phyloP scores from a whole-genome alignment of 306 rosid species.

The Cicer cuneatum region DNA sequence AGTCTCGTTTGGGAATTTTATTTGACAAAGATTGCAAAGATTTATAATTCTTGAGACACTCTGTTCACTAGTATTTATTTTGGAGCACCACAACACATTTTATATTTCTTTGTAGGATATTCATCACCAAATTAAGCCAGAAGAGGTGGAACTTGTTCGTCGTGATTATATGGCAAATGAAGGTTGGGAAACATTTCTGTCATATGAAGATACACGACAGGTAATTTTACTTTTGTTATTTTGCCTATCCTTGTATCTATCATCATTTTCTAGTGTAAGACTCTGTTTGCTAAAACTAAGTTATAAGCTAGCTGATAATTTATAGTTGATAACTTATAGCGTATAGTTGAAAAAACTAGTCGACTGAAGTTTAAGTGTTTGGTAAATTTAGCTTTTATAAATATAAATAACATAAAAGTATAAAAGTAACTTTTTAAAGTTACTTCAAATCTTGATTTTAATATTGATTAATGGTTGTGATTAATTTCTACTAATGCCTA shows the following conservation, averaged over 20 bases:
- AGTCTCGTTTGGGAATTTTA: conserved; percentile 28
- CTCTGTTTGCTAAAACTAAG: too few species aligned
- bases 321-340: too few species aligned
- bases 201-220: conserved; percentile 92
- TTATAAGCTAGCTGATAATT: too few species aligned
- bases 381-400: too few species aligned
- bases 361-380: too few species aligned
- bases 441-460: too few species aligned
- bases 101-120: conserved; percentile 66
- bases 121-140: conserved; percentile 93
- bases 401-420: too few species aligned
- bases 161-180: conserved; percentile 93
- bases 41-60: conserved; percentile 29
- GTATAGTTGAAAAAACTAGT: too few species aligned
- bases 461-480: too few species aligned
- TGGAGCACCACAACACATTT: conserved; percentile 37
- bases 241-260: neutral
- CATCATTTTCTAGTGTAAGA: neutral
- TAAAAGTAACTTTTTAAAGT: too few species aligned
- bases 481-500: too few species aligned
- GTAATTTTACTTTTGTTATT: conserved; percentile 48
- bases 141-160: conserved; percentile 94
- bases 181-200: conserved; percentile 98
- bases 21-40: conserved; percentile 20
- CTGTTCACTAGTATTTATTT: neutral